Evolutionary conservation across 495 filamentous ascomycete genomes (phyloP).

Genomic region (Aspergillus indologenus): DNA sequence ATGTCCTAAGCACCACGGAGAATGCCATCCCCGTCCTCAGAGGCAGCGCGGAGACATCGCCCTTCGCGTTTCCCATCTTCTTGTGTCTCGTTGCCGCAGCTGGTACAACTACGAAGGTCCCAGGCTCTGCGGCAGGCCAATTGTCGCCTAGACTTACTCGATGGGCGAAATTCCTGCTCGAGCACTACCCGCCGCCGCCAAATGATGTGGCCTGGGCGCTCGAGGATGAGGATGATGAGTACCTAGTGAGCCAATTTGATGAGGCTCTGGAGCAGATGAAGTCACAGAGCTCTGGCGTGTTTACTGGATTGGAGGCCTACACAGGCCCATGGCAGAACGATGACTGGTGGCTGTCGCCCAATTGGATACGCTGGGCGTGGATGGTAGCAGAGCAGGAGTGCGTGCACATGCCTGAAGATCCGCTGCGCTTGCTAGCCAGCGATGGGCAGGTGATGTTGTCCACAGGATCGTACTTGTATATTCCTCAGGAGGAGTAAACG

Average conservation of each 20-base stretch:
- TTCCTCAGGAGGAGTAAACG: slow-evolving; percentile 27
- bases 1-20: slow-evolving; percentile 18
- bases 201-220: slow-evolving; percentile 29
- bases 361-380: slow-evolving; percentile 45
- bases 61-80: slow-evolving; percentile 30
- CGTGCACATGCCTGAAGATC: slow-evolving; percentile 38
- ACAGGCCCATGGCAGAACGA: slow-evolving; percentile 20
- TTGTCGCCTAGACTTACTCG: slow-evolving; percentile 32
- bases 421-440: slow-evolving; percentile 28
- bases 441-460: slow-evolving; percentile 24
- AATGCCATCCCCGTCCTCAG: slow-evolving; percentile 22
- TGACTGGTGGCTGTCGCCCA: slow-evolving; percentile 39
- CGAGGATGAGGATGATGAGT: slow-evolving; percentile 31
- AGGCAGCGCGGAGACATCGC: slow-evolving; percentile 15
- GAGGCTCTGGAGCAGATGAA: slow-evolving; percentile 19
- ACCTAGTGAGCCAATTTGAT: slow-evolving; percentile 23
- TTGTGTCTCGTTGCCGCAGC: slow-evolving; percentile 24
- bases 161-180: slow-evolving; percentile 39
- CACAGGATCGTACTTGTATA: slow-evolving; percentile 41
- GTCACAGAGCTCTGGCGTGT: slow-evolving; percentile 8
- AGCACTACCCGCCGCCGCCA: slow-evolving; percentile 32
- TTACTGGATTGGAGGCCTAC: slow-evolving; percentile 15
- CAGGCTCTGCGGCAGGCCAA: slow-evolving; percentile 7
- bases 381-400: slow-evolving; percentile 38
- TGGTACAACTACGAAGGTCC: slow-evolving; percentile 9